Conservation (phyloP, 495 filamentous ascomycete genomes). For the Cladorrhinum samala region DNA sequence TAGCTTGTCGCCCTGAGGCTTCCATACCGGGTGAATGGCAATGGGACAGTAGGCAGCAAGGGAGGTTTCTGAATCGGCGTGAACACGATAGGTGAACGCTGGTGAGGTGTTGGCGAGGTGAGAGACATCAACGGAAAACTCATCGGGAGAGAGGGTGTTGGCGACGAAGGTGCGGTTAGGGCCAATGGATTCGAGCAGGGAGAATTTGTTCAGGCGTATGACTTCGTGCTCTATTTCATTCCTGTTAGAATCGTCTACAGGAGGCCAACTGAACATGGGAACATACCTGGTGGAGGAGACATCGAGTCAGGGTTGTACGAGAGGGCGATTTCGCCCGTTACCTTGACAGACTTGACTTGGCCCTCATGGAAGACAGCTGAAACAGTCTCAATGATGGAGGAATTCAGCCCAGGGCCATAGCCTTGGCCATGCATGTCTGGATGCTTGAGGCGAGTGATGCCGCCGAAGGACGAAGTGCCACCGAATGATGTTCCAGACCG, state of each 20-base stretch:
- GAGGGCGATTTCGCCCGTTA: constrained; percentile 87
- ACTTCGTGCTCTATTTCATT: constrained; percentile 46
- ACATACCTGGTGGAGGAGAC: constrained; percentile 22
- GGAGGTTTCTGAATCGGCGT: constrained; percentile 60
- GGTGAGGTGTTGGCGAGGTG: constrained; percentile 67
- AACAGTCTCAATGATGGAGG: constrained; percentile 88
- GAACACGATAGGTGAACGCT: constrained; percentile 94
- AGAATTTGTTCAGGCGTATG: constrained; percentile 86
- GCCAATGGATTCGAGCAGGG: constrained; percentile 85
- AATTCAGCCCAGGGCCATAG: constrained; percentile 68
- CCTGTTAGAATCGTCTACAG: background rate
- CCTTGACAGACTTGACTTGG: constrained; percentile 59
- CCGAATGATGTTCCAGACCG: constrained; percentile 78
- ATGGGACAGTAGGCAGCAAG: constrained; percentile 61
- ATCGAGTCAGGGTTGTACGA: constrained; percentile 63
- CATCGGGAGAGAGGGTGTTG: constrained; percentile 60
- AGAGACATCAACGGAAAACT: constrained; percentile 69
- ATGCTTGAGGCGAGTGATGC: constrained; percentile 58
- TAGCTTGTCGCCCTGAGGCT: constrained; percentile 71
- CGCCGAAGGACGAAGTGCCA: constrained; percentile 31
- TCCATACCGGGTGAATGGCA: constrained; percentile 74
- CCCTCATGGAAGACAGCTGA: constrained; percentile 77
- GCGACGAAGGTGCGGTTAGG: constrained; percentile 87
- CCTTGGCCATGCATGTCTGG: constrained; percentile 73
- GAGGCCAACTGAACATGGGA: background rate